A percentile compares a stretch with the other conserved stretches of the same genome.
Evolutionary conservation across 768 basidiomycete species (phyloP).

Genomic region (Dioszegia crocea): DNA sequence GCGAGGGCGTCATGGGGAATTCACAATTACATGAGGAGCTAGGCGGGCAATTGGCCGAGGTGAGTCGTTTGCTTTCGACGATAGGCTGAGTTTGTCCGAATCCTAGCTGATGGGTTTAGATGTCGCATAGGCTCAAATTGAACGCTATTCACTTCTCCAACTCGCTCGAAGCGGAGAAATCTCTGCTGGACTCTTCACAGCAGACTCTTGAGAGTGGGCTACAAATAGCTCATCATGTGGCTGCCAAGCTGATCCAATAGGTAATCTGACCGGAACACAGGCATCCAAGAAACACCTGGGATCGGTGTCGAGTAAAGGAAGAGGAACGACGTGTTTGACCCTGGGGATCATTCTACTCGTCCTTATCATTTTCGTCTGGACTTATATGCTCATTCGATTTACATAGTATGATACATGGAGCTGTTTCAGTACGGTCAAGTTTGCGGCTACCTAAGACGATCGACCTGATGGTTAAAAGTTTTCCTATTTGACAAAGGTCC

Average conservation of each 20-base stretch:
- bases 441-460: no score
- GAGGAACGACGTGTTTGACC: constrained; percentile 69
- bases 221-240: constrained; percentile 42
- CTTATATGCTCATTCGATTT: constrained; percentile 49
- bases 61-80: constrained; percentile 25
- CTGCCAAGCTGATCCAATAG: constrained; percentile 57
- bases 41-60: constrained; percentile 46
- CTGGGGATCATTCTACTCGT: constrained; percentile 65
- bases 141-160: constrained; percentile 76
- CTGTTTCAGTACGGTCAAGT: no score
- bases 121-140: constrained; percentile 81
- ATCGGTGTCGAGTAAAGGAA: constrained; percentile 62
- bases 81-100: background rate
- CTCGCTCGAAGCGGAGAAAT: constrained; percentile 69
- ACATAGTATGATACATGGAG: constrained; percentile 19
- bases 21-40: constrained; percentile 46
- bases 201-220: constrained; percentile 70
- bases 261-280: constrained; percentile 41
- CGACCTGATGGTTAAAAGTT: no score
- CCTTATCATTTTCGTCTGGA: constrained; percentile 57
- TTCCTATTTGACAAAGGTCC: no score
- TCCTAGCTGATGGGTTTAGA: constrained; percentile 53
- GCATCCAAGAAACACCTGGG: constrained; percentile 56
- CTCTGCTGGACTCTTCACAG: constrained; percentile 63
- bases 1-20: constrained; percentile 29